Base-by-base conservation (phyloP, 2,329 filamentous ascomycete species). In the Trichoderma brevicompactum region DNA sequence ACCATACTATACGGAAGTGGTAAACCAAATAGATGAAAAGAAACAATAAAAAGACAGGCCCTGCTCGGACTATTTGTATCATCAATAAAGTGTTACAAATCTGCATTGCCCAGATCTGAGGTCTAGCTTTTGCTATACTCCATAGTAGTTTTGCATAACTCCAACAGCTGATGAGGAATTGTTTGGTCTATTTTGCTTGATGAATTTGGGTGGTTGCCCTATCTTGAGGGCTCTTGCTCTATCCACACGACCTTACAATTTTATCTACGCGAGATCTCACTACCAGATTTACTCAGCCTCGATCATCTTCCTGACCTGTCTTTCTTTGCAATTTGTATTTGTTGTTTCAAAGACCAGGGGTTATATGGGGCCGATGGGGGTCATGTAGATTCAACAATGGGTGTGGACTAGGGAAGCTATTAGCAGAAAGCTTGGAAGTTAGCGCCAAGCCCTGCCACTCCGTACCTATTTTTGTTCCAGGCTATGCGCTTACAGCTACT, bases 391-490 rank as follows among this genome's bases (percentile, higher is more conserved):
- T 46, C 41, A 19, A 41, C 13, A 46, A 36, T 10, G 34, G 43
- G 13, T 28, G 23, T 13, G 7, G 48, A 38, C 13, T 53, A 32
- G 59, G 15, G 48, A 12, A 23, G 5, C 17, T n/a, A 41, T 50
- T 52, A 32, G 36, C 46, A 19, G 36, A 15, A 52, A 15, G 46
- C 46, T 41, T 41, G 46, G 36, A 41, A 13, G 9, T 44, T 62
- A 62, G 59, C 58, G 58, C 43, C 55, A 17, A 43, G 7, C 28
- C 28, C 38, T 44, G 40, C 49, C 40, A 9, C 48, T 62, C 23
- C 36, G 40, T 52, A 3, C 38, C 59, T 62, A 52, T 62, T 62
- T 62, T 62, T 62, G 46, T 38, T 34, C n/a, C 59, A 44, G 48
- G 48, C 59, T 62, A 62, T 53, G 59, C 44, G 19, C 58, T 62